Percentiles rank a stretch among this genome's conserved stretches.
Evolutionary conservation across 2,329 filamentous ascomycete species (phyloP).

Genomic region (Fusarium sp.): DNA sequence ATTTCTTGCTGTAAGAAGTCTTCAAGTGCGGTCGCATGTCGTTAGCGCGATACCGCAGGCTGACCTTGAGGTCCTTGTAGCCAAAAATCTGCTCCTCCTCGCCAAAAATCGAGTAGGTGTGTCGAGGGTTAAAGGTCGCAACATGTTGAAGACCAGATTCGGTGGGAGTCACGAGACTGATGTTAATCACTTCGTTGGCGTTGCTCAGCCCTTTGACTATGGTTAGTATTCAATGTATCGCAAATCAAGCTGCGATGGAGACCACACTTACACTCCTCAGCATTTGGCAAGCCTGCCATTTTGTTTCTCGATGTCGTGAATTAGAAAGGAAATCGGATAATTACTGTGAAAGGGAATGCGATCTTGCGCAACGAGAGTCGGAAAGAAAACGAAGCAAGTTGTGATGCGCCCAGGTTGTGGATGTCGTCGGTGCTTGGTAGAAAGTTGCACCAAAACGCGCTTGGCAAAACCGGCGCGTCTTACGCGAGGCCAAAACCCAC

Average conservation of each 20-base stretch:
- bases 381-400: conserved; percentile 5
- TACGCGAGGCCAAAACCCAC: conserved; percentile 29
- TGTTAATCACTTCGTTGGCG: conserved; percentile 73
- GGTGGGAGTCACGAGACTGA: conserved; percentile 71
- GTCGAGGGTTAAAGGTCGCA: conserved; percentile 83
- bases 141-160: conserved; percentile 68
- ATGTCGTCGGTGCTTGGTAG: conserved; percentile 27
- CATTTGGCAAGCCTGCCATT: conserved; percentile 52
- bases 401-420: conserved; percentile 24
- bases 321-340: background rate
- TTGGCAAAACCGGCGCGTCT: conserved; percentile 14
- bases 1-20: conserved; percentile 80
- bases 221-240: conserved; percentile 37
- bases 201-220: conserved; percentile 67
- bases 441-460: conserved; percentile 33
- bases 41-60: conserved; percentile 75
- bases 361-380: background rate
- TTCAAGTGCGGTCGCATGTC: conserved; percentile 85
- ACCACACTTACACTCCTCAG: conserved; percentile 54
- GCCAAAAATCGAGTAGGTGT: conserved; percentile 93
- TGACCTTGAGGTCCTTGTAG: conserved; percentile 85
- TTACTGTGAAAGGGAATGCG: conserved; percentile 5
- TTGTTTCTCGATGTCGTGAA: background rate
- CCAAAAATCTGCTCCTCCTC: conserved; percentile 94
- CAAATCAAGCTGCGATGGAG: conserved; percentile 5